Evolutionary conservation across 2,329 filamentous ascomycete genomes (phyloP).

Genomic region (Zalaria obscura): DNA sequence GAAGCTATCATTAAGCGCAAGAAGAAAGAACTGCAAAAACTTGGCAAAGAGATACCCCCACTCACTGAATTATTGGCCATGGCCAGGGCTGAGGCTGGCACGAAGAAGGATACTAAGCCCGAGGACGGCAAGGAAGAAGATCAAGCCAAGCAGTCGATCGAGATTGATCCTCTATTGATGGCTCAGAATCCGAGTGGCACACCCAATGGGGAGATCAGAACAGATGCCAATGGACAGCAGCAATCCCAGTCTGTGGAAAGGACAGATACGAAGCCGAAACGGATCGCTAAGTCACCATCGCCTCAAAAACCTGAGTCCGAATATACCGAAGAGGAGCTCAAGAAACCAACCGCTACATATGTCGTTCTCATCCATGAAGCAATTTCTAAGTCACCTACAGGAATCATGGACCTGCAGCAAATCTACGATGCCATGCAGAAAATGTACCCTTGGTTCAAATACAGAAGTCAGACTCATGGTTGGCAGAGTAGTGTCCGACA

Average conservation of each 20-base stretch:
- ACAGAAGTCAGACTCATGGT: slow-evolving; percentile 42
- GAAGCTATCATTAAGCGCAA: slow-evolving; percentile 18
- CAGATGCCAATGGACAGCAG: neutral
- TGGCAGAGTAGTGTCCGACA: slow-evolving; percentile 56
- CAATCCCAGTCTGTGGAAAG: slow-evolving; percentile 5
- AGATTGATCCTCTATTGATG: slow-evolving; percentile 6
- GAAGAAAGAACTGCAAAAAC: slow-evolving; percentile 20
- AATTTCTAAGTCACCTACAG: slow-evolving; percentile 39
- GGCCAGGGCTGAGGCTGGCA: slow-evolving; percentile 16
- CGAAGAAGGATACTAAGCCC: slow-evolving; percentile 5
- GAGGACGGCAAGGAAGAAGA: slow-evolving; percentile 6
- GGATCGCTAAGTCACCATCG: slow-evolving; percentile 41
- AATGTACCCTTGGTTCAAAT: slow-evolving; percentile 51
- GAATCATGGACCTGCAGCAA: slow-evolving; percentile 48
- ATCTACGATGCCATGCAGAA: slow-evolving; percentile 51
- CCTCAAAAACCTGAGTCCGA: slow-evolving; percentile 50
- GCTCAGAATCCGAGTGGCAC: slow-evolving; percentile 2
- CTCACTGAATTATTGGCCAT: slow-evolving; percentile 16
- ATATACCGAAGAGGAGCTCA: slow-evolving; percentile 59
- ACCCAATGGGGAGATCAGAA: neutral
- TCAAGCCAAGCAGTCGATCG: slow-evolving; percentile 2
- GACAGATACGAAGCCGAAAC: slow-evolving; percentile 28
- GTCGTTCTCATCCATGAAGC: slow-evolving; percentile 50
- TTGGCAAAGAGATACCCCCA: slow-evolving; percentile 13
- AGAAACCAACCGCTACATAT: slow-evolving; percentile 51